Percentiles rank a stretch among this genome's conserved stretches.
Conservation (phyloP, 208 protist genomes). For the Leishmania tarentolae region DNA sequence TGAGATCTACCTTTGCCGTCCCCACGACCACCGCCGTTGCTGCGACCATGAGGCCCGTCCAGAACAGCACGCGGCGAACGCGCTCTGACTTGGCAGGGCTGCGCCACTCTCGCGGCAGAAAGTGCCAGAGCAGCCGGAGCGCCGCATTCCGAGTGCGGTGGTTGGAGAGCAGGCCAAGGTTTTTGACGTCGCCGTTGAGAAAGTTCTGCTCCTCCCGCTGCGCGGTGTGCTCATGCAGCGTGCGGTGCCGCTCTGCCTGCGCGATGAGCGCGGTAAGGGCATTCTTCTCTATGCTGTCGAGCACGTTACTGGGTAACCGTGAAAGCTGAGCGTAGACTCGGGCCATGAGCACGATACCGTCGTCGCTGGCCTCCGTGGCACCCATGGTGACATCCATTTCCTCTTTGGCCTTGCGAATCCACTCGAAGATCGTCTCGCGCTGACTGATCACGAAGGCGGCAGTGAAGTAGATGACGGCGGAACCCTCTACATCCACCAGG, state of each 20-base stretch:
- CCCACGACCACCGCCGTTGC: slow-evolving; percentile 33
- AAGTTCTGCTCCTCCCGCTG: slow-evolving; percentile 46
- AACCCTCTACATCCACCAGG: slow-evolving; percentile 52
- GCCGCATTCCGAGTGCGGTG: slow-evolving; percentile 67
- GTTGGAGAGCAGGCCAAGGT: slow-evolving; percentile 64
- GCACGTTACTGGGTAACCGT: slow-evolving; percentile 42
- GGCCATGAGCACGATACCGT: slow-evolving; percentile 70
- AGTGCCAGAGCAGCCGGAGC: slow-evolving; percentile 64
- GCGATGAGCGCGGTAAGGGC: slow-evolving; percentile 48
- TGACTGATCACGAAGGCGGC: slow-evolving; percentile 68
- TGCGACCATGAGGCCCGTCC: slow-evolving; percentile 32
- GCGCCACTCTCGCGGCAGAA: slow-evolving; percentile 80
- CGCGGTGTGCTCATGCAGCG: slow-evolving; percentile 35
- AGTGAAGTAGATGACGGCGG: slow-evolving; percentile 74
- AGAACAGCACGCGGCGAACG: slow-evolving; percentile 29
- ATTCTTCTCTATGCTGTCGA: slow-evolving; percentile 34
- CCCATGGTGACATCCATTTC: slow-evolving; percentile 29
- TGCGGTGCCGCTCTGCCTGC: slow-evolving; percentile 30
- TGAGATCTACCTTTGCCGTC: slow-evolving; percentile 16
- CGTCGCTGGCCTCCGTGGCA: slow-evolving; percentile 25
- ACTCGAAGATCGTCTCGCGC: slow-evolving; percentile 51
- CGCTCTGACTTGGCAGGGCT: slow-evolving; percentile 41
- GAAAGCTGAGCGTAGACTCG: slow-evolving; percentile 66
- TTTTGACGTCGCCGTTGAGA: slow-evolving; percentile 52
- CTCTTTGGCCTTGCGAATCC: slow-evolving; percentile 40